These are phyloP conservation scores for Emergomyces pasteurianus DNA, from an alignment of 2,329 filamentous ascomycete species.

Conservation along the genomic window DNA sequence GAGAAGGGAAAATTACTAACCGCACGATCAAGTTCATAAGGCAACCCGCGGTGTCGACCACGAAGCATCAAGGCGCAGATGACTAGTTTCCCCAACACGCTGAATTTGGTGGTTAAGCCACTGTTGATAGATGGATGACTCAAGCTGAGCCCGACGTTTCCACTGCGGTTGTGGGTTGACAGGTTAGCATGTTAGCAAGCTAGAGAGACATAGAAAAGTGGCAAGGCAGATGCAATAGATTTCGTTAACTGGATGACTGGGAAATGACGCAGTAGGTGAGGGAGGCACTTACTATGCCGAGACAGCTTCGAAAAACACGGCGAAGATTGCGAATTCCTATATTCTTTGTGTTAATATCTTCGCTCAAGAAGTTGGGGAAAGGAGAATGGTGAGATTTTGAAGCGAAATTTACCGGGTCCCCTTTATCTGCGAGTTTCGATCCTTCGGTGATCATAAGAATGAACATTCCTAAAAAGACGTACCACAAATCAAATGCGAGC, in stretches of 20 bases:
- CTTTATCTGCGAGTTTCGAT: slow-evolving; percentile 13
- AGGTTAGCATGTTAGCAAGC: not conserved
- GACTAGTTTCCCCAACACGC: slow-evolving; percentile 40
- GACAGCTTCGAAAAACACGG: slow-evolving; percentile 31
- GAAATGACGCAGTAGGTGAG: not conserved
- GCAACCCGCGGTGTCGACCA: slow-evolving; percentile 43
- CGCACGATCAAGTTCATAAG: slow-evolving; percentile 41
- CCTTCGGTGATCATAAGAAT: slow-evolving; percentile 38
- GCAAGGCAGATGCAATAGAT: not conserved
- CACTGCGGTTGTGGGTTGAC: slow-evolving; percentile 12
- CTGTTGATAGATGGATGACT: slow-evolving; percentile 18
- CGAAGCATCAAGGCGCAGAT: slow-evolving; percentile 44
- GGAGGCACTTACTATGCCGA: slow-evolving; percentile 26
- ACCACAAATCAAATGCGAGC: slow-evolving; percentile 54
- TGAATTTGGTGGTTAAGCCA: slow-evolving; percentile 32
- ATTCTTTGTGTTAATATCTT: not conserved
- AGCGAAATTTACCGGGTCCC: slow-evolving; percentile 11
- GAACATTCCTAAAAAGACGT: slow-evolving; percentile 48
- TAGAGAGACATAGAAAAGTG: not conserved
- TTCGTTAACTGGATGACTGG: not conserved
- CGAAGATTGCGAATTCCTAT: not conserved
- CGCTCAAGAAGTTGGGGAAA: not conserved
- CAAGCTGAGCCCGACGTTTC: slow-evolving; percentile 22
- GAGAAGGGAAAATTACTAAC: slow-evolving; percentile 9
- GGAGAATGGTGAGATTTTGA: not conserved